Conservation (phyloP, 2,329 filamentous ascomycete genomes). For the Colletotrichum godetiae region DNA sequence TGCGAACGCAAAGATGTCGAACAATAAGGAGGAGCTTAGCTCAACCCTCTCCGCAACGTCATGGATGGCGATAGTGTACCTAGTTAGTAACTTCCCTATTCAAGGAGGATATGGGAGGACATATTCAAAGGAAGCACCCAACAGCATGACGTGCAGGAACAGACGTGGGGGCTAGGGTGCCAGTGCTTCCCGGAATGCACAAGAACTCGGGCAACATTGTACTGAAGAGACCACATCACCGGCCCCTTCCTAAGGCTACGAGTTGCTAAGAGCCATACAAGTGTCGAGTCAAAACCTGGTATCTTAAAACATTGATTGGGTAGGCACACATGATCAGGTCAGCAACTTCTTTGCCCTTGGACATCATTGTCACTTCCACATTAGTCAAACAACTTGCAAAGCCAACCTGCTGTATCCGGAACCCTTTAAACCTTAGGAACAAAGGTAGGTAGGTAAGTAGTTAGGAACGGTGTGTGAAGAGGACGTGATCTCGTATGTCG, state of each 20-base stretch:
- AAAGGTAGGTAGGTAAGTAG: constrained; percentile 17
- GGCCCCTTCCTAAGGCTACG: background rate
- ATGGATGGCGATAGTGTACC: background rate
- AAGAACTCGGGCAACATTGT: background rate
- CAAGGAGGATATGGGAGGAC: background rate
- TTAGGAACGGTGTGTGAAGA: constrained; percentile 21
- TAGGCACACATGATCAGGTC: background rate
- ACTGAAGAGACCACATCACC: background rate
- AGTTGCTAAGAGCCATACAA: background rate
- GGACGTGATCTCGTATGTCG: constrained; percentile 30
- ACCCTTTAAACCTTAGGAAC: constrained; percentile 12
- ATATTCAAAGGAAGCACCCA: background rate
- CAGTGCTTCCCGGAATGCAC: background rate
- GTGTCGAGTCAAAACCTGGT: background rate
- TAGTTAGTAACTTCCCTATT: background rate
- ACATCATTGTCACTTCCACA: constrained; percentile 23
- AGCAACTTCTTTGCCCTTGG: constrained; percentile 12
- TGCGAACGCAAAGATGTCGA: background rate
- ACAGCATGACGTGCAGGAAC: background rate
- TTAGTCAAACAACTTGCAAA: constrained; percentile 25
- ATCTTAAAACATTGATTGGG: constrained; percentile 8
- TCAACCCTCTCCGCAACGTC: background rate
- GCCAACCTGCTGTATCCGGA: constrained; percentile 19
- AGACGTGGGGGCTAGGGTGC: background rate
- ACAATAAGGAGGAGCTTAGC: background rate